Base-by-base conservation (phyloP, 352 stramenopile genomes). In the Globisporangium lucens region DNA sequence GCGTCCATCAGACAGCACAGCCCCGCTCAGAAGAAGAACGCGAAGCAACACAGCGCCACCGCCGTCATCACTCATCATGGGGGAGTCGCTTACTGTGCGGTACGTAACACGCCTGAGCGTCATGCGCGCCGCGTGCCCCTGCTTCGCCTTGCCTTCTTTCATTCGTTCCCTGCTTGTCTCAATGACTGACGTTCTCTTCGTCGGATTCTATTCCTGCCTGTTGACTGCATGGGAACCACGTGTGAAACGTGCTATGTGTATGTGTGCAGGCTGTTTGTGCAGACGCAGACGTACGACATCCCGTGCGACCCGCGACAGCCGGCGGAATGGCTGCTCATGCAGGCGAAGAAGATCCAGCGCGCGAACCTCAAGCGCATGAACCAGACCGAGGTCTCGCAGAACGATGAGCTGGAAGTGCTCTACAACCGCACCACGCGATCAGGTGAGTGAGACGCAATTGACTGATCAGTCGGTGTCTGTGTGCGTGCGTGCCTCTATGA, bases 201-300 rank as follows among this genome's bases (percentile, higher is more conserved):
- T 41, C 41, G 53, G 5, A 13, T 33, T 12, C 47, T 55, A 55
- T 55, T 55, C 47, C n/a, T 55, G 49, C 17, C 35, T 38, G 35
- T 38, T 38, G 35, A 33, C 30, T 33, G 35, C 15, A 49, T 49
- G 41, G 13, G 15, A 49, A 49, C 5, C 41, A 49, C 6, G 8
- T 7, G 8, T 22, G 57, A 63, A 63, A 53, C 38, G 38, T 7
- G 41, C 3, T 59, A 17, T 49, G 38, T 51, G 24, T 57, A 17
- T 38, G 6, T 20, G 8, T 38, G 7, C 43, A 93, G 85, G 41
- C 68, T 94, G 17, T 91, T 92, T 70, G 83, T 93, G 60, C 76
- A 77, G 61, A 90, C 86, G 38, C 87, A 91, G 76, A 92, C 85
- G 72, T 91, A 93, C 73, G 85, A 95, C 63, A 91, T 95, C 63